Base-by-base conservation (phyloP, 2,329 filamentous ascomycete species). In the Raffaelea albimanens region DNA sequence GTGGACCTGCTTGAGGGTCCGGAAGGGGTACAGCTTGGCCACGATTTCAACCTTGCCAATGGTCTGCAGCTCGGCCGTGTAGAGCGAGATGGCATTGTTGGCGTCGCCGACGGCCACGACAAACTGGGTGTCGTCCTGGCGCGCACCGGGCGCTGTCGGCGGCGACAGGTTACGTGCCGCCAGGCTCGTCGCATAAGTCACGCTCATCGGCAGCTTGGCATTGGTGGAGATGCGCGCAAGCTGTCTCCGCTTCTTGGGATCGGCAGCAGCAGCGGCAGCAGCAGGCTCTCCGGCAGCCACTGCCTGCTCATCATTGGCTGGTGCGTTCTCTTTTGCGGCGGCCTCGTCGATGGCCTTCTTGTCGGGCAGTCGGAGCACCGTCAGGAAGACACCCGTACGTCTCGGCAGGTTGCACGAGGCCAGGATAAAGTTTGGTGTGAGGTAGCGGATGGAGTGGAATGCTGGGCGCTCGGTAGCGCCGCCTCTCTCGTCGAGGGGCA, bases 1-100 rank as follows among this genome's bases (percentile, higher is more conserved):
- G 57, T 83, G 79, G 13, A 75, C 76, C 20, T 69, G 64, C 50
- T 70, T 72, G 52, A 83, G 62, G 2, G 72, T 50, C 22, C 43
- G 75, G 50, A 82, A 68, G 1, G 73, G 70, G 50, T 73, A 64
- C 36, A 82, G 67, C 50, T 76, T 67, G 47, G 67, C 58, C 40
- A 82, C 63, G 33, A 82, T 61, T 38, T 73, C 70, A 42, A 80
- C 61, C 11, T 72, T 68, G 45, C 78, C 61, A 9, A 63, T 61
- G 20, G 61, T 62, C 50, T 70, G 70, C 60, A 87, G 85, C 54
- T 94, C 85, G 49, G 95, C 68, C 0, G 87, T 90, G 63, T 83
- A 85, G 23, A 95, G 68, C 5, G 78, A 79, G 54, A 95, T 82
- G 11, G 87, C 88, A 51, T 82, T 80, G 62, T 94, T 86, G 56